phyloP scores from a whole-genome alignment of 2,329 filamentous ascomycete species.

The Aspergillus hiratsukae region DNA sequence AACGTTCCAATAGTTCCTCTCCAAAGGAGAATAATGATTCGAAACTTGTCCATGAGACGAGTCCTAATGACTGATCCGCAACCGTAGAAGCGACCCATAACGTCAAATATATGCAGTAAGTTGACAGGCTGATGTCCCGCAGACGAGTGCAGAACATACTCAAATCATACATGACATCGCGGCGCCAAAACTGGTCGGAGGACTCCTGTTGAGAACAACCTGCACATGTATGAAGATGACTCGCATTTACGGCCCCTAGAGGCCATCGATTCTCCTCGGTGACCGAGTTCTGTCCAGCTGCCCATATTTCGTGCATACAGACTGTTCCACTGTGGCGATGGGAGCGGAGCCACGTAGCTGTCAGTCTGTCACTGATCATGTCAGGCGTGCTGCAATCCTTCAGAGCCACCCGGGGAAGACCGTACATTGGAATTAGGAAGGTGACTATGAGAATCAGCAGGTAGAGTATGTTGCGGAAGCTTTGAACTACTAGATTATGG shows the following conservation, averaged over 20 bases:
- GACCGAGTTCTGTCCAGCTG: slow-evolving; percentile 16
- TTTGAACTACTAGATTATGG: neutral
- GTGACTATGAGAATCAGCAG: neutral
- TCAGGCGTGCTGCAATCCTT: slow-evolving; percentile 17
- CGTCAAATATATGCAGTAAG: neutral
- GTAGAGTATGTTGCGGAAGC: neutral
- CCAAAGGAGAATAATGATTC: neutral
- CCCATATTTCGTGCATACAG: slow-evolving; percentile 17
- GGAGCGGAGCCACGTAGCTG: slow-evolving; percentile 20
- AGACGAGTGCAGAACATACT: neutral
- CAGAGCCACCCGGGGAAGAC: neutral
- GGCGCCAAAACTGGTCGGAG: neutral
- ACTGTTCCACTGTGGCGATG: slow-evolving; percentile 16
- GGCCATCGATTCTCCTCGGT: neutral
- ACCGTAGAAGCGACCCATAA: neutral
- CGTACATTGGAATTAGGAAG: neutral
- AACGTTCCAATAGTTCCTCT: neutral
- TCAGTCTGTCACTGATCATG: neutral
- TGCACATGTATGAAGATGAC: neutral
- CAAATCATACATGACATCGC: neutral
- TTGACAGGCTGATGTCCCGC: neutral
- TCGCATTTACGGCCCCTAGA: neutral
- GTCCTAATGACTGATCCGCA: neutral
- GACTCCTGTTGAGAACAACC: neutral
- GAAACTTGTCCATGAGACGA: neutral